Evolutionary conservation across 257 asterid species (phyloP).

Genomic region (Forsythia suspensa): DNA sequence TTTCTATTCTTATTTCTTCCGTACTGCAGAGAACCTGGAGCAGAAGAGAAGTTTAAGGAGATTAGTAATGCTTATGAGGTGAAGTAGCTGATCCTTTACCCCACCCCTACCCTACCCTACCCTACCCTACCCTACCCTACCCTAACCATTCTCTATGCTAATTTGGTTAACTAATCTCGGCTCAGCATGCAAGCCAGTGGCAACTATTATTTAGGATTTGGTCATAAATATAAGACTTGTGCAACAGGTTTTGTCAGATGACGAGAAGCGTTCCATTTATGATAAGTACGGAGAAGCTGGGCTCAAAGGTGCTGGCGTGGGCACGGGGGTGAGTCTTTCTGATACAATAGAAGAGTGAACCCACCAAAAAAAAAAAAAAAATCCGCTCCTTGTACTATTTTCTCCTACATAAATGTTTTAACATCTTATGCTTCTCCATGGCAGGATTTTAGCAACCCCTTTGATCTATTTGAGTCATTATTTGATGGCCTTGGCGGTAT

Average conservation of each 20-base stretch:
- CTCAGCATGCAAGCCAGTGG: not conserved
- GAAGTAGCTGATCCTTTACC: slow-evolving; percentile 22
- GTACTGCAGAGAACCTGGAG: slow-evolving; percentile 78
- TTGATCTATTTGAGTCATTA: slow-evolving; percentile 83
- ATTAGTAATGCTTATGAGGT: slow-evolving; percentile 99
- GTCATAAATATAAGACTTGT: slow-evolving; percentile 17
- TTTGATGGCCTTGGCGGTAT: slow-evolving; percentile 90
- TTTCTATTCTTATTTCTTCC: slow-evolving; percentile 22
- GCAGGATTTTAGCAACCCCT: slow-evolving; percentile 97
- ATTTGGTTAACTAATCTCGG: not conserved
- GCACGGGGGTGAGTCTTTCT: slow-evolving; percentile 79
- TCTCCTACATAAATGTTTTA: slow-evolving; percentile 11
- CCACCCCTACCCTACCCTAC: not conserved
- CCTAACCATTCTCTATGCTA: not conserved
- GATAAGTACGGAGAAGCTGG: slow-evolving; percentile 99
- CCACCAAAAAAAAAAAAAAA: not conserved
- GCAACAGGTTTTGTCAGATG: slow-evolving; percentile 86
- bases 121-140: not conserved
- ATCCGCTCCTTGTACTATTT: not conserved
- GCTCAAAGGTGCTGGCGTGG: slow-evolving; percentile 89
- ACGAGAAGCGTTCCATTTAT: slow-evolving; percentile 91
- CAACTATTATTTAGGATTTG: slow-evolving; percentile 11
- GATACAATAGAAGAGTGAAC: slow-evolving; percentile 8
- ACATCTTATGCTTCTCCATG: slow-evolving; percentile 22
- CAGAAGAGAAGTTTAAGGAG: slow-evolving; percentile 95